Conservation (phyloP, 2,329 filamentous ascomycete genomes). For the Penicillium sp. region DNA sequence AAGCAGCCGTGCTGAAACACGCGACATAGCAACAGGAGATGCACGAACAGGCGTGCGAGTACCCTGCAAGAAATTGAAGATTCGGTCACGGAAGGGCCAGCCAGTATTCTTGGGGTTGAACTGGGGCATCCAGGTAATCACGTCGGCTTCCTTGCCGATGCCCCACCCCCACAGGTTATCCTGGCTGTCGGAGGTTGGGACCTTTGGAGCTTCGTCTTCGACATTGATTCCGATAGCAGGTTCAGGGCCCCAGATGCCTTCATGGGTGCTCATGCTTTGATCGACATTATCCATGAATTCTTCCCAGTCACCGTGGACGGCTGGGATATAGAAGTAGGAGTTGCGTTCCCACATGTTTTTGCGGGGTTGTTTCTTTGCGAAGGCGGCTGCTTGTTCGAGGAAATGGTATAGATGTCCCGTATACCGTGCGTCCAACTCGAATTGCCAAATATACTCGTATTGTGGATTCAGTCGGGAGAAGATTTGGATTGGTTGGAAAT, state of each 20-base stretch:
- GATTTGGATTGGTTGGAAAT: conserved; percentile 14
- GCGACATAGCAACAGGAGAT: conserved; percentile 13
- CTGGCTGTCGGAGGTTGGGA: neutral
- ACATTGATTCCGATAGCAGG: conserved; percentile 4
- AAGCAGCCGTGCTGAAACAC: conserved; percentile 7
- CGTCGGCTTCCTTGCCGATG: conserved; percentile 15
- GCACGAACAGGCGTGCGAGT: conserved; percentile 6
- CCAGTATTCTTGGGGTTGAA: conserved; percentile 10
- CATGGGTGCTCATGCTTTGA: neutral
- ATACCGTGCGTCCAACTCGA: conserved; percentile 16
- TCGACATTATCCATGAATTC: conserved; percentile 6
- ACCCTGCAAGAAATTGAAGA: conserved; percentile 12
- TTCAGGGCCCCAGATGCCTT: conserved; percentile 6
- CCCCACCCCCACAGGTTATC: conserved; percentile 2
- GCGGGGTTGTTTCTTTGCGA: conserved; percentile 14
- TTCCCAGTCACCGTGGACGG: conserved; percentile 13
- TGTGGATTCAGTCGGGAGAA: conserved; percentile 14
- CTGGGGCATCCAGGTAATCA: conserved; percentile 15
- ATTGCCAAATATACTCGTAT: conserved; percentile 17
- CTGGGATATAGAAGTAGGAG: conserved; percentile 15
- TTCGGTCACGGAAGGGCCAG: conserved; percentile 11
- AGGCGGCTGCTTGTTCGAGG: conserved; percentile 9
- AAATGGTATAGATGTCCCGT: conserved; percentile 13
- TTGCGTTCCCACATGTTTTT: conserved; percentile 18
- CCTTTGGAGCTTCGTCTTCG: neutral